phyloP scores from a whole-genome alignment of 495 filamentous ascomycete genomes.

The Collariella sp. region DNA sequence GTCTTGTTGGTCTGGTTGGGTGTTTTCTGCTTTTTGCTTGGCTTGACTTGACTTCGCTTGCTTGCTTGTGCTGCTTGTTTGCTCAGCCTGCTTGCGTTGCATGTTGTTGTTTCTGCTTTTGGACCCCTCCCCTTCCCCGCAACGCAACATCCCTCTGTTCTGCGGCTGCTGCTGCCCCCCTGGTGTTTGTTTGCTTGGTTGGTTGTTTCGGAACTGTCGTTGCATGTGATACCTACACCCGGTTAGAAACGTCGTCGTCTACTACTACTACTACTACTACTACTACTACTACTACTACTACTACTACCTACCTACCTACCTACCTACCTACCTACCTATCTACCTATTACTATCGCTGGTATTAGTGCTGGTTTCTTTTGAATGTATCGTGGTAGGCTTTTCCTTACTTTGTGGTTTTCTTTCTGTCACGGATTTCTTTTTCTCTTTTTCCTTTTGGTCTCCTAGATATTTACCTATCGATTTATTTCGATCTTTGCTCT shows the following conservation, averaged over 20 bases:
- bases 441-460: not conserved
- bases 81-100: not conserved
- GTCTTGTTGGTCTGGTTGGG: not conserved
- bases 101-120: conserved; percentile 2
- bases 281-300: not conserved
- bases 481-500: not conserved
- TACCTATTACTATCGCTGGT: too few species aligned
- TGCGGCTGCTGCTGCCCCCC: not conserved
- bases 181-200: not conserved
- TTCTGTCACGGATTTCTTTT: not conserved
- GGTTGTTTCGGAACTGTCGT: conserved; percentile 8
- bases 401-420: not conserved
- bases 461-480: too few species aligned
- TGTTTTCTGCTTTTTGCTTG: not conserved
- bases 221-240: conserved; percentile 9
- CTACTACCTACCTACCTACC: not conserved
- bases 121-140: too few species aligned
- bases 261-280: not conserved
- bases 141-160: not conserved
- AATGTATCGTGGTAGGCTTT: too few species aligned
- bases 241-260: conserved; percentile 5
- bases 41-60: not conserved
- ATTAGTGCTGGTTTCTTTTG: too few species aligned
- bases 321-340: too few species aligned
- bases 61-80: not conserved